These are phyloP conservation scores for Nitzschia sp. DNA, from an alignment of 108 stramenopile species.

Conservation along the genomic window DNA sequence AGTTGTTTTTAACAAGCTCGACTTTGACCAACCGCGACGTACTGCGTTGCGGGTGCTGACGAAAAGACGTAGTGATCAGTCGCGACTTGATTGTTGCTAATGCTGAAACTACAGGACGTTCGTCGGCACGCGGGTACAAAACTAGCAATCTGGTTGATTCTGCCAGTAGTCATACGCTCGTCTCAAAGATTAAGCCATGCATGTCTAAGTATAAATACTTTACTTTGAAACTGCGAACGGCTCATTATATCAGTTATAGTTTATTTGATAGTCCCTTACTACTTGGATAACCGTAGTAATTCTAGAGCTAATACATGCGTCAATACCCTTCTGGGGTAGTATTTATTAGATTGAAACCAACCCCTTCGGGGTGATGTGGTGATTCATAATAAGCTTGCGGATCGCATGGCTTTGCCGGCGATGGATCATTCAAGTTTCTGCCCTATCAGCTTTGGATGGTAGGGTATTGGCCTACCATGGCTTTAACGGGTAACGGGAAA, in stretches of 20 bases:
- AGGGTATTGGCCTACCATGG: slow-evolving; percentile 97
- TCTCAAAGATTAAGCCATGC: slow-evolving; percentile 99
- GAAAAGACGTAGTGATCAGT: background rate
- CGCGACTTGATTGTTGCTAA: no score
- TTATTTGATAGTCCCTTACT: slow-evolving; percentile 98
- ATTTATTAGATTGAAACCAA: slow-evolving; percentile 98
- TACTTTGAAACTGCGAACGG: slow-evolving; percentile 92
- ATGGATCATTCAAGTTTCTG: slow-evolving; percentile 96
- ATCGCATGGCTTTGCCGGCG: slow-evolving; percentile 80
- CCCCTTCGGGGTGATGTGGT: slow-evolving; percentile 87
- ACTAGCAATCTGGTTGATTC: slow-evolving; percentile 99
- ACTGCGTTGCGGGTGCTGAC: background rate
- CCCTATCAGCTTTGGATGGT: slow-evolving; percentile 98
- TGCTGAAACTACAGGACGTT: no score
- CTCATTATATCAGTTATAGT: slow-evolving; percentile 99
- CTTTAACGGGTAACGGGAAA: slow-evolving; percentile 95
- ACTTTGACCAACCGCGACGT: background rate
- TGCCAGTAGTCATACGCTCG: slow-evolving; percentile 99
- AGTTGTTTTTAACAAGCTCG: background rate
- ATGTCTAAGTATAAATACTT: slow-evolving; percentile 98
- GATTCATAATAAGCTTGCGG: slow-evolving; percentile 95
- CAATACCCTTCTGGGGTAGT: slow-evolving; percentile 87
- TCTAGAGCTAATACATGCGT: slow-evolving; percentile 98
- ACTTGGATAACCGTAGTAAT: slow-evolving; percentile 98
- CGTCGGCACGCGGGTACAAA: background rate